These are phyloP conservation scores for Diaporthe vaccinii DNA, from an alignment of 2,329 filamentous ascomycete genomes.

Conservation along the genomic window DNA sequence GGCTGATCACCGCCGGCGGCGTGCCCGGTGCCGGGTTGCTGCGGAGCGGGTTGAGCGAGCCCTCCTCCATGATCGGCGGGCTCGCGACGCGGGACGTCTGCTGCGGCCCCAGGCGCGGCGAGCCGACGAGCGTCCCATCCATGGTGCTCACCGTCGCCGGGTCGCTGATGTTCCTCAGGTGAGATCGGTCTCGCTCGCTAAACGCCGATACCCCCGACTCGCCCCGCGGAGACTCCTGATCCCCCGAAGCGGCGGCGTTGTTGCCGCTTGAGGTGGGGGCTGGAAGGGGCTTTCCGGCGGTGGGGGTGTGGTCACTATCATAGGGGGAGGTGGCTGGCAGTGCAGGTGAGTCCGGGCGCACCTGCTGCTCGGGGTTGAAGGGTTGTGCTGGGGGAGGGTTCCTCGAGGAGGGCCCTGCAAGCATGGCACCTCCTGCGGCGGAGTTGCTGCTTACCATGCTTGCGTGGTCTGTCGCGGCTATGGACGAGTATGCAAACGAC, in stretches of 20 bases:
- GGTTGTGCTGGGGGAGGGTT: slow-evolving; percentile 16
- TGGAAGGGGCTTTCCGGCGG: slow-evolving; percentile 40
- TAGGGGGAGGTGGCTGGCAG: slow-evolving; percentile 41
- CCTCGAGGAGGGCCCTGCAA: slow-evolving; percentile 34
- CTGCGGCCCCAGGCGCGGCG: slow-evolving; percentile 27
- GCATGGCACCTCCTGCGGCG: slow-evolving; percentile 40
- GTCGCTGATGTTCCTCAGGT: slow-evolving; percentile 59
- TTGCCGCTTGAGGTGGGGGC: slow-evolving; percentile 33
- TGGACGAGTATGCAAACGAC: slow-evolving; percentile 47
- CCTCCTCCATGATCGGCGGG: slow-evolving; percentile 34
- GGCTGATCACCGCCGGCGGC: slow-evolving; percentile 45
- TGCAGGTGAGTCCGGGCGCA: slow-evolving; percentile 35
- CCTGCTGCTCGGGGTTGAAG: slow-evolving; percentile 2
- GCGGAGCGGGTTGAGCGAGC: slow-evolving; percentile 19
- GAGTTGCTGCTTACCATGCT: slow-evolving; percentile 46
- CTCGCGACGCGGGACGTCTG: slow-evolving; percentile 19
- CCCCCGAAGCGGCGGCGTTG: slow-evolving; percentile 37
- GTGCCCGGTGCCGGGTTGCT: slow-evolving; percentile 33
- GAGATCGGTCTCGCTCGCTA: slow-evolving; percentile 56
- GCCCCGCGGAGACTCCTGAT: slow-evolving; percentile 43
- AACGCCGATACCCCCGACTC: slow-evolving; percentile 58
- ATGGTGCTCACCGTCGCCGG: slow-evolving; percentile 53
- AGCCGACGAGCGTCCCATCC: slow-evolving; percentile 38
- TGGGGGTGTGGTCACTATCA: slow-evolving; percentile 41
- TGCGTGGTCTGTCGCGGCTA: slow-evolving; percentile 49